These are phyloP conservation scores for Pichia paraexigua DNA, from an alignment of 805 yeast genomes.

Conservation along the genomic window DNA sequence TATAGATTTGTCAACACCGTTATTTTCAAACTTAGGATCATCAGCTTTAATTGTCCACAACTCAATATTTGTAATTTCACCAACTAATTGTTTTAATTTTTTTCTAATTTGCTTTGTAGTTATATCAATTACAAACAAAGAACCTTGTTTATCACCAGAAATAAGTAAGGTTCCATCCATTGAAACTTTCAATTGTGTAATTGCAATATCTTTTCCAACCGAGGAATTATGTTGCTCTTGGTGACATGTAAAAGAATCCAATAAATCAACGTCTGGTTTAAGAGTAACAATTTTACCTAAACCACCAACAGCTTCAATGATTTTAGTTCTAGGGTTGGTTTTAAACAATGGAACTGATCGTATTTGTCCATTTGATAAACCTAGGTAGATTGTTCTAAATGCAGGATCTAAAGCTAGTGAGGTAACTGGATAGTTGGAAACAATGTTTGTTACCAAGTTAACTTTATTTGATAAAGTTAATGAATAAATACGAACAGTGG, in stretches of 20 bases:
- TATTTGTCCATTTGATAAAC: slow-evolving; percentile 55
- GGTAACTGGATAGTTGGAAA: slow-evolving; percentile 51
- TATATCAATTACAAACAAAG: slow-evolving; percentile 59
- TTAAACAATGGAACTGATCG: slow-evolving; percentile 45
- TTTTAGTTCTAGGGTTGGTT: slow-evolving; percentile 27
- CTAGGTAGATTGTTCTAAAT: slow-evolving; percentile 65
- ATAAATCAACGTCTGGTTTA: slow-evolving; percentile 41
- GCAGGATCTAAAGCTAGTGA: slow-evolving; percentile 69
- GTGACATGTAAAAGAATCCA: slow-evolving; percentile 48
- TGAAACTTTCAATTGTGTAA: slow-evolving; percentile 51
- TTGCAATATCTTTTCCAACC: slow-evolving; percentile 25
- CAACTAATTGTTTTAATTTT: slow-evolving; percentile 35
- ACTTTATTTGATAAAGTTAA: slow-evolving; percentile 28
- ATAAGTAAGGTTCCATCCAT: slow-evolving; percentile 68
- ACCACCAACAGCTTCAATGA: slow-evolving; percentile 56
- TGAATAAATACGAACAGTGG: slow-evolving; percentile 67
- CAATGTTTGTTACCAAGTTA: slow-evolving; percentile 57
- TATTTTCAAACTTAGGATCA: slow-evolving; percentile 12
- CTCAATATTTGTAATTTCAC: slow-evolving; percentile 21
- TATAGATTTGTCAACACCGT: slow-evolving; percentile 27
- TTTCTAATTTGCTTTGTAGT: slow-evolving; percentile 60
- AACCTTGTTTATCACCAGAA: slow-evolving; percentile 71
- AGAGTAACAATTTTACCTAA: slow-evolving; percentile 42
- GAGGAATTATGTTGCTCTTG: slow-evolving; percentile 19
- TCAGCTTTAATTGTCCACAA: slow-evolving; percentile 15